Base-by-base conservation (phyloP, 1,284 basidiomycete species). In the Puccinia novopanici region DNA sequence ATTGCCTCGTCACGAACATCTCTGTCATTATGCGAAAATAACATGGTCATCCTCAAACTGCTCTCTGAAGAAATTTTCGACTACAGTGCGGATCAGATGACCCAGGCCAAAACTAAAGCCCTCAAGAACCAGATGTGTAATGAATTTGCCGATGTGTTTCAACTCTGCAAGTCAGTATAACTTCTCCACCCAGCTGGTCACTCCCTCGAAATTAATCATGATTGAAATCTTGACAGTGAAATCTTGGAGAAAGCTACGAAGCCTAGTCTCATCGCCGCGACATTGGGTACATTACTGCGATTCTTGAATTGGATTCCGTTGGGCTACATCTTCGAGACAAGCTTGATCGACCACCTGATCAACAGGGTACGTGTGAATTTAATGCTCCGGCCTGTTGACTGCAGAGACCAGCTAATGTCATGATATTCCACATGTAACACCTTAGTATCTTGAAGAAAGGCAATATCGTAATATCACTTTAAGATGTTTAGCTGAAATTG, bases 291-390 rank as follows among this genome's bases (percentile, higher is more conserved):
- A 0, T 89, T 99, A 59, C 89, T 99, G 81, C 89, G 95, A 81
- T 99, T 99, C 89, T 88, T 99, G 84, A 98, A 98, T 87, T 99
- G 97, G 97, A 99, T 99, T 85, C 97, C 97, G 70, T 88, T 99
- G 65, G 97, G 96, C 37, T 99, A 96, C 87, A 98, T 99, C 84
- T 99, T 99, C 84, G 97, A 99, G 88, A 99, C 97, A 0, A 93
- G 92, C 72, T 92, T 99, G 84, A 98, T 99, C 84, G 97, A 99
- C 87, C 89, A 94, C 81, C 89, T 99, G 30, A 89, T 99, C 72
- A 81, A 75, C 54, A 57, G 63, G 48, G 79, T 81, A 45, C 22
- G 72, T 50, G 9, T 0, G 9, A 15, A 12, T 48, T 24, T 50
- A 19, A 52, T 19, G 27, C 34, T 3, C 5, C 5, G 63, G 12